Percentiles rank a stretch among this genome's conserved stretches.
These are phyloP conservation scores for Penicillium angulare DNA, from an alignment of 495 filamentous ascomycete species.

Conservation along the genomic window DNA sequence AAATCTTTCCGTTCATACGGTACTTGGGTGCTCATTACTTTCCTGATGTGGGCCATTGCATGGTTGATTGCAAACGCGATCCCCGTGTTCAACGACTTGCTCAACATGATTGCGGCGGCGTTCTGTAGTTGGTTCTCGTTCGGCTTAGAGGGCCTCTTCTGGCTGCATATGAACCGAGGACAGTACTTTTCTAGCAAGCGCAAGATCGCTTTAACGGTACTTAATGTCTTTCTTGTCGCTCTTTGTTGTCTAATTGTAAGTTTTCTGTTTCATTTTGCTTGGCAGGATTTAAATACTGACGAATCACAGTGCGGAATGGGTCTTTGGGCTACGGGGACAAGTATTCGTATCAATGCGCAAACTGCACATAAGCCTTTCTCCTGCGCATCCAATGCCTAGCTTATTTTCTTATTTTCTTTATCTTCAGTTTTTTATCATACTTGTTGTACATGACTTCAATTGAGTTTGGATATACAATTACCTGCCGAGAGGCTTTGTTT, in stretches of 20 bases:
- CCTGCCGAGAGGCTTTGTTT: no score
- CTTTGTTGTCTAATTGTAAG: slow-evolving; percentile 11
- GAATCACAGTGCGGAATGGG: slow-evolving; percentile 31
- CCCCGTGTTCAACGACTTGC: slow-evolving; percentile 62
- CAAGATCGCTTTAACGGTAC: slow-evolving; percentile 26
- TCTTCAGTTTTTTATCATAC: no score
- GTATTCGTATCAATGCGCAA: slow-evolving; percentile 4
- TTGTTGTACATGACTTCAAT: no score
- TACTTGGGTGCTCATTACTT: slow-evolving; percentile 53
- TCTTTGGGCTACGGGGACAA: slow-evolving; percentile 29
- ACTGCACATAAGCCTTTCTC: slow-evolving; percentile 1
- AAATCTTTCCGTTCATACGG: slow-evolving; percentile 36
- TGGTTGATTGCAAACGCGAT: slow-evolving; percentile 66
- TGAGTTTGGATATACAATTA: no score
- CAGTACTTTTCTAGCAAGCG: slow-evolving; percentile 17
- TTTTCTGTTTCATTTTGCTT: background rate
- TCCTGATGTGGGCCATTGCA: slow-evolving; percentile 53
- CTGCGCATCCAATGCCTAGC: slow-evolving; percentile 1
- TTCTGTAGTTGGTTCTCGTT: slow-evolving; percentile 39
- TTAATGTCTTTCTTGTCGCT: slow-evolving; percentile 24
- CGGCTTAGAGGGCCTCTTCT: slow-evolving; percentile 33
- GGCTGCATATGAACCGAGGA: slow-evolving; percentile 34
- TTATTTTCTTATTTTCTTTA: no score
- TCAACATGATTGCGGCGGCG: slow-evolving; percentile 37
- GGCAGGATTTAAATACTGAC: background rate